Evolutionary conservation across 306 rosid genomes (phyloP).

Genomic region (Begonia fuchsioides): DNA sequence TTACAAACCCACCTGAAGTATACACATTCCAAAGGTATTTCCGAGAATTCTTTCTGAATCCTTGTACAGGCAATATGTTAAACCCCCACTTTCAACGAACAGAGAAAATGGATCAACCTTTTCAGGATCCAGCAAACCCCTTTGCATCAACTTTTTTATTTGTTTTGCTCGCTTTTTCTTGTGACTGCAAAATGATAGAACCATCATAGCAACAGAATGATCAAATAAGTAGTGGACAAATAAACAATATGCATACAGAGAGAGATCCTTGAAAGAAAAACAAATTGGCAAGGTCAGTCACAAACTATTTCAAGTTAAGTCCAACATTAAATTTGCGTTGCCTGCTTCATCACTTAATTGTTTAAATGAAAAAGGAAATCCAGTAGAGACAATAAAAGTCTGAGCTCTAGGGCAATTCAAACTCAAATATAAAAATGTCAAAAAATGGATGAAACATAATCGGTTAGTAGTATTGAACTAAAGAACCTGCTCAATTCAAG

Average conservation of each 20-base stretch:
- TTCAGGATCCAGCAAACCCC: constrained; percentile 80
- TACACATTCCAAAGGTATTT: constrained; percentile 88
- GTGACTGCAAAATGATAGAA: constrained; percentile 38
- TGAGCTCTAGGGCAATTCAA: too few relatives aligned
- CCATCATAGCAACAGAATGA: too few relatives aligned
- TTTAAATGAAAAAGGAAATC: too few relatives aligned
- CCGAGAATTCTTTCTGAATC: constrained; percentile 84
- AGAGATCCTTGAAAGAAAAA: too few relatives aligned
- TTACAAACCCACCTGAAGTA: constrained; percentile 55
- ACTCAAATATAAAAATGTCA: too few relatives aligned
- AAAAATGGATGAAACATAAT: neutral
- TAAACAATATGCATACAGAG: too few relatives aligned
- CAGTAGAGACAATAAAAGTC: too few relatives aligned
- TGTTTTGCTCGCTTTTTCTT: constrained; percentile 74
- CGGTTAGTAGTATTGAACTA: neutral
- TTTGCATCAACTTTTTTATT: constrained; percentile 44
- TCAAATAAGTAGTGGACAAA: too few relatives aligned
- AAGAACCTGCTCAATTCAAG: constrained; percentile 81
- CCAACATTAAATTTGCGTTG: too few relatives aligned
- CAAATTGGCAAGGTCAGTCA: too few relatives aligned
- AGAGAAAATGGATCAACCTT: constrained; percentile 72
- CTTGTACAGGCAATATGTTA: constrained; percentile 65
- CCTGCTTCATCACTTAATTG: too few relatives aligned
- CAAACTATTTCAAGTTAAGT: too few relatives aligned
- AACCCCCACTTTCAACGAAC: constrained; percentile 56